Evolutionary conservation across 192 early-diverging fungal species (phyloP), one percentile per base, ranked within the genome.

Genomic region (Helicostylum pulchrum): DNA sequence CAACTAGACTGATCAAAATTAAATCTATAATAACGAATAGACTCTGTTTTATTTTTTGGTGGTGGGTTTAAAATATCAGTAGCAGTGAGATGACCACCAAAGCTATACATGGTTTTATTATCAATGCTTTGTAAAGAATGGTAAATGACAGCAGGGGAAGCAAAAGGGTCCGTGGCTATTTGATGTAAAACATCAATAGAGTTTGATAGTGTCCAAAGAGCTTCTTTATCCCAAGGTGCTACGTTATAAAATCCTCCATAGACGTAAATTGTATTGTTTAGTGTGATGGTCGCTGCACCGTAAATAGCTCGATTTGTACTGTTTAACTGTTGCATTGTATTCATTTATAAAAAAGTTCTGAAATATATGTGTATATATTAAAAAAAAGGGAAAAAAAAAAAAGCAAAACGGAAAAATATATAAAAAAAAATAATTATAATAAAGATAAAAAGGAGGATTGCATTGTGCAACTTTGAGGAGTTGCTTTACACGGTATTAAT

Each of bases 201-300:
- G 23, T 48, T 17, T 12, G 62, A 50, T 15, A 64, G 19, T n/a
- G 20, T 47, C 62, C 62, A 64, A 31, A 64, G 31, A 2, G 62
- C 62, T 32, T 64, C 62, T 50, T 51, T 64, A 54, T 64, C 53
- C 62, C 62, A 64, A 15, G 62, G 62, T 43, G 62, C 30, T 9
- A 64, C 51, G 8, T 50, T 50, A 26, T 64, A 64, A 44, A 64
- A 64, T 30, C 62, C 62, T 4, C 62, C 62, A 45, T 64, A 64
- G n/a, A 64, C 11, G 14, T 53, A 42, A 20, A 64, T 64, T 34
- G 46, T 64, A 12, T 53, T 44, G 42, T 64, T 64, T 7, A 64
- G 31, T 39, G 53, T 64, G 12, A 42, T 44, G 2, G 34, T 44
- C 0, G 62, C 50, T 7, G 50, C 50, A 44, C 62, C 62, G 21